phyloP scores from a whole-genome alignment of 371 early-diverging fungal species.

The Actinomortierella ambigua region DNA sequence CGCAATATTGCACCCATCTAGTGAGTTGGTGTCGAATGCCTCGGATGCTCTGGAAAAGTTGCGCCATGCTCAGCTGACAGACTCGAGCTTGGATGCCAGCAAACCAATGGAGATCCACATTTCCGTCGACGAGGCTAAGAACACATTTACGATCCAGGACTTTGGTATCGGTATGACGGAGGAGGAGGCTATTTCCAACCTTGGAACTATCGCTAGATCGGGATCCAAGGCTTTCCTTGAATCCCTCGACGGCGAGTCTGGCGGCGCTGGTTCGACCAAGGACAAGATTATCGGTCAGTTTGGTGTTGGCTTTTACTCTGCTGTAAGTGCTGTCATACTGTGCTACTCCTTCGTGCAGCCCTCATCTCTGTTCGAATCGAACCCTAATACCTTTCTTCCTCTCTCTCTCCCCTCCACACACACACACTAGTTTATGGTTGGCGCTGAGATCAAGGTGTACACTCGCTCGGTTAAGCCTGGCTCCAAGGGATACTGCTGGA shows the following conservation, averaged over 20 bases:
- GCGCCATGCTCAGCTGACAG: conserved; percentile 74
- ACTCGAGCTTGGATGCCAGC: conserved; percentile 54
- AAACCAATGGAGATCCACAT: conserved; percentile 85
- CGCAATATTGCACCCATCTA: conserved; percentile 24
- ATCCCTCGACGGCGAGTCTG: conserved; percentile 68
- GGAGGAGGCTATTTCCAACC: conserved; percentile 85
- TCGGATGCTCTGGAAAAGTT: conserved; percentile 99
- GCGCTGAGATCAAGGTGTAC: conserved; percentile 81
- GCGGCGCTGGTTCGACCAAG: conserved; percentile 58
- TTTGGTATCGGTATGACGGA: conserved; percentile 99
- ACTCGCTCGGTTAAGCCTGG: conserved; percentile 76
- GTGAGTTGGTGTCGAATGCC: conserved; percentile 98
- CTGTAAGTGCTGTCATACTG: conserved; percentile 49
- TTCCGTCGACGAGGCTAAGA: conserved; percentile 70
- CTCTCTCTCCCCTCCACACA: neutral
- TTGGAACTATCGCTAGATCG: conserved; percentile 97
- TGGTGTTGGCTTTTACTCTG: conserved; percentile 92
- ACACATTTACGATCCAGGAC: conserved; percentile 90
- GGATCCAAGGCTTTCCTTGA: conserved; percentile 92
- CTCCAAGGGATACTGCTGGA: conserved; percentile 84
- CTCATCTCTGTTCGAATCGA: conserved; percentile 32
- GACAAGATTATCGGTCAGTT: conserved; percentile 98
- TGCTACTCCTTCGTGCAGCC: conserved; percentile 21
- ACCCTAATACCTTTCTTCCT: too few species aligned
- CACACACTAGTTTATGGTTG: conserved; percentile 91